Conservation (phyloP, 1,284 basidiomycete genomes). For the Apiotrichum gamsii region DNA sequence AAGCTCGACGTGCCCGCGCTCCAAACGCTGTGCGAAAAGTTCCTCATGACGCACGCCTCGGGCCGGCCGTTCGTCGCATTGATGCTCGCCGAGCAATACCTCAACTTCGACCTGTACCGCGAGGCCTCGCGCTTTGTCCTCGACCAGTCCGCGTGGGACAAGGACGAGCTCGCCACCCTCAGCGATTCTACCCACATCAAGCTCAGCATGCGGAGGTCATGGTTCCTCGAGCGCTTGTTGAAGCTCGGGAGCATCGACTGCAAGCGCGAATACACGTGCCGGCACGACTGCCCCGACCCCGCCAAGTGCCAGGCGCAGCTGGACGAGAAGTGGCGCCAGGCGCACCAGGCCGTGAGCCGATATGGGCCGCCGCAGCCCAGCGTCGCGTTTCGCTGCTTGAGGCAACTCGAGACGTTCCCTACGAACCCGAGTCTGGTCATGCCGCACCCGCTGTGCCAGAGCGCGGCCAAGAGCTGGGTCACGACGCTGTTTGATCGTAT, state of each 20-base stretch:
- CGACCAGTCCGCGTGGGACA: constrained; percentile 64
- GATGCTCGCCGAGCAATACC: constrained; percentile 78
- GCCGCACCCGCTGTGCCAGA: constrained; percentile 78
- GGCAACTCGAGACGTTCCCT: constrained; percentile 53
- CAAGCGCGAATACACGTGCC: constrained; percentile 62
- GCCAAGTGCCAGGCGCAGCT: constrained; percentile 72
- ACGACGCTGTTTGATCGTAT: constrained; percentile 84
- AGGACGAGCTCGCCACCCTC: constrained; percentile 65
- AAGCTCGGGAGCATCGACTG: constrained; percentile 81
- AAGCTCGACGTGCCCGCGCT: constrained; percentile 64
- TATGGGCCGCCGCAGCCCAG: constrained; percentile 57
- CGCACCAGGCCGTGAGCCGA: constrained; percentile 76
- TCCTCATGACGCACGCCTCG: constrained; percentile 82
- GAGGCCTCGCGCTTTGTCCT: constrained; percentile 84
- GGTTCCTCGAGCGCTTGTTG: constrained; percentile 88
- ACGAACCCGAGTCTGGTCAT: constrained; percentile 86
- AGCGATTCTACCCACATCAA: constrained; percentile 74
- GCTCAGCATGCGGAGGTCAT: constrained; percentile 81
- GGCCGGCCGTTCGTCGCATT: constrained; percentile 84
- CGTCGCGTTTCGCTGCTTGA: constrained; percentile 21
- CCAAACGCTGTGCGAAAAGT: constrained; percentile 71
- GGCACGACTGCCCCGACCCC: constrained; percentile 74
- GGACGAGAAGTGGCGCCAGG: constrained; percentile 87
- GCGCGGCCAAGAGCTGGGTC: constrained; percentile 75
- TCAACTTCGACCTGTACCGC: constrained; percentile 78